Conservation (phyloP, 306 rosid species). For the Quercus engelmannii region DNA sequence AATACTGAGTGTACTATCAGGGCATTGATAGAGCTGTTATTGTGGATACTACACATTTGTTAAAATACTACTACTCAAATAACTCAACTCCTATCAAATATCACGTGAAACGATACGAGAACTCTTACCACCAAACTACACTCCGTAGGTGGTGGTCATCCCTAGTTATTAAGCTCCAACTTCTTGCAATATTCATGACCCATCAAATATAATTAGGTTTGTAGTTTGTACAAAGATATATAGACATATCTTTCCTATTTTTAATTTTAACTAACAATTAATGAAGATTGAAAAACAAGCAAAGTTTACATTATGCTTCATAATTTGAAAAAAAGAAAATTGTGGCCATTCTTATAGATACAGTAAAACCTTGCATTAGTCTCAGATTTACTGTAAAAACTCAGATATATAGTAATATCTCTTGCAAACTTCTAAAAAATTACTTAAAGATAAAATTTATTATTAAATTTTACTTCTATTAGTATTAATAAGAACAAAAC, state of each 20-base stretch:
- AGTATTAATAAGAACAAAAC: too few relatives aligned
- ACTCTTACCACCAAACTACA: too few relatives aligned
- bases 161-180: background rate
- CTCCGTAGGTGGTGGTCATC: background rate
- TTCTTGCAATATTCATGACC: background rate
- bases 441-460: background rate
- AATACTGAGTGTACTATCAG: rapidly evolving
- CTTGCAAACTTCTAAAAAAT: background rate
- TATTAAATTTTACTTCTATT: too few relatives aligned
- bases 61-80: too few relatives aligned
- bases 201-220: too few relatives aligned
- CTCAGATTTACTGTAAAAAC: too few relatives aligned
- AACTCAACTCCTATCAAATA: too few relatives aligned
- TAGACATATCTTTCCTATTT: too few relatives aligned
- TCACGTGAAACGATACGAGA: too few relatives aligned
- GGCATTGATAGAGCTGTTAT: too few relatives aligned
- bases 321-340: background rate
- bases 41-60: too few relatives aligned
- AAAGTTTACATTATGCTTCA: background rate
- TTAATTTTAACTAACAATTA: background rate
- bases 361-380: background rate
- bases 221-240: too few relatives aligned
- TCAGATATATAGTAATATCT: background rate
- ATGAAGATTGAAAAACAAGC: background rate
- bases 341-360: background rate